Conservation (phyloP, 1,284 basidiomycete genomes). For the Ustilago nuda region DNA sequence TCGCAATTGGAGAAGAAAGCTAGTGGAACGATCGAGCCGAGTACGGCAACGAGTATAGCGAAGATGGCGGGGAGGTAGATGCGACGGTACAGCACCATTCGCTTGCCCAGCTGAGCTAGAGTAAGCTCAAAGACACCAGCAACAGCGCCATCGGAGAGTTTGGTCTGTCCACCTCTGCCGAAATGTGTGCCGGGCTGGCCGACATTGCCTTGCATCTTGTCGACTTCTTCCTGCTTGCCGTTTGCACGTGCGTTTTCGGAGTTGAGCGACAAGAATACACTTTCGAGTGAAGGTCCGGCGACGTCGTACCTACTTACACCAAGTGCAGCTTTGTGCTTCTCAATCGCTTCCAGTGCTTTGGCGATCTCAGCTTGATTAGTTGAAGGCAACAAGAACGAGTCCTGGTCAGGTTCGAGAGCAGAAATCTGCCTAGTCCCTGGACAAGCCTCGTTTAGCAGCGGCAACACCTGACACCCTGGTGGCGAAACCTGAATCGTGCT, state of each 20-base stretch:
- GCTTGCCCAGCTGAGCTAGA: conserved; percentile 79
- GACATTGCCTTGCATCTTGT: conserved; percentile 43
- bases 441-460: conserved; percentile 15
- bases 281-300: conserved; percentile 80
- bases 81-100: conserved; percentile 76
- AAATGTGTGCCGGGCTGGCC: conserved; percentile 9
- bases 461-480: conserved; percentile 7
- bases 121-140: conserved; percentile 75
- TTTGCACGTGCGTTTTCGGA: conserved; percentile 68
- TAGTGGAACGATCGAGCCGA: conserved; percentile 76
- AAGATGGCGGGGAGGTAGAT: conserved; percentile 78
- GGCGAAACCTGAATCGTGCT: conserved; percentile 73
- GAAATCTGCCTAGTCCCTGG: conserved; percentile 70
- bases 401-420: conserved; percentile 24
- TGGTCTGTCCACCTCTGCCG: conserved; percentile 53
- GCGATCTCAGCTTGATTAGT: conserved; percentile 71
- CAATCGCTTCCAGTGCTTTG: conserved; percentile 74
- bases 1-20: conserved; percentile 75
- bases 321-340: conserved; percentile 71
- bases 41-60: conserved; percentile 75
- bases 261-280: conserved; percentile 80
- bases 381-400: conserved; percentile 69
- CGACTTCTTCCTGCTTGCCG: conserved; percentile 33
- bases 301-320: conserved; percentile 76
- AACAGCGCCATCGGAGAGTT: conserved; percentile 73